Evolutionary conservation across 805 yeast genomes (phyloP).

Genomic region (Candida incommunis): DNA sequence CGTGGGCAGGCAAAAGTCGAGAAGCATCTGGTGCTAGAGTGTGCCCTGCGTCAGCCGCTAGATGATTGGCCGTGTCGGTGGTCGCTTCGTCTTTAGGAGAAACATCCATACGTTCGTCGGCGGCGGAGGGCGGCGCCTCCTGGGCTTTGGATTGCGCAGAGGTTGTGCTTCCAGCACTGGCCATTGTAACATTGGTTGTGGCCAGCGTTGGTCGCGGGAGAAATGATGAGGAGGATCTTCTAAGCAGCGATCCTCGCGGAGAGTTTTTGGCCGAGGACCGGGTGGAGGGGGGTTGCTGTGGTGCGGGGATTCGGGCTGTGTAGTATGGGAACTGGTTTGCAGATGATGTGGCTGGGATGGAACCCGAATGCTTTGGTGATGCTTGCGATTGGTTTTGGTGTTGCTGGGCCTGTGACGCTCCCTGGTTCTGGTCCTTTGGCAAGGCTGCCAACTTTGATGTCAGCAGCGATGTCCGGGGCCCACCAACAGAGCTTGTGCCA

Average conservation of each 20-base stretch:
- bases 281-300: conserved; percentile 1
- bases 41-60: conserved; percentile 1
- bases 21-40: not conserved
- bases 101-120: not conserved
- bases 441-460: conserved; percentile 21
- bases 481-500: conserved; percentile 8
- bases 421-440: conserved; percentile 1
- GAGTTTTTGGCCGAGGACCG: conserved; percentile 15
- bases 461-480: conserved; percentile 16
- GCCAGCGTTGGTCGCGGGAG: conserved; percentile 24
- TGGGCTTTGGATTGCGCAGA: not conserved
- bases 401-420: conserved; percentile 3
- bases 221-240: conserved; percentile 11
- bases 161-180: not conserved
- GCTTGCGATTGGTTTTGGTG: conserved; percentile 3
- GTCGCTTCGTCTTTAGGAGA: conserved; percentile 3
- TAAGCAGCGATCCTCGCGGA: conserved; percentile 25
- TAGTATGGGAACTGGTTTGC: conserved; percentile 3
- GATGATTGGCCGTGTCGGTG: not conserved
- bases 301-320: conserved; percentile 6
- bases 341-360: conserved; percentile 2
- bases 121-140: too few species aligned
- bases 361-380: conserved; percentile 2
- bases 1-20: conserved; percentile 2
- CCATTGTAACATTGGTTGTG: conserved; percentile 17